Base-by-base conservation (phyloP, 352 stramenopile genomes). In the Pythium guiyangense region DNA sequence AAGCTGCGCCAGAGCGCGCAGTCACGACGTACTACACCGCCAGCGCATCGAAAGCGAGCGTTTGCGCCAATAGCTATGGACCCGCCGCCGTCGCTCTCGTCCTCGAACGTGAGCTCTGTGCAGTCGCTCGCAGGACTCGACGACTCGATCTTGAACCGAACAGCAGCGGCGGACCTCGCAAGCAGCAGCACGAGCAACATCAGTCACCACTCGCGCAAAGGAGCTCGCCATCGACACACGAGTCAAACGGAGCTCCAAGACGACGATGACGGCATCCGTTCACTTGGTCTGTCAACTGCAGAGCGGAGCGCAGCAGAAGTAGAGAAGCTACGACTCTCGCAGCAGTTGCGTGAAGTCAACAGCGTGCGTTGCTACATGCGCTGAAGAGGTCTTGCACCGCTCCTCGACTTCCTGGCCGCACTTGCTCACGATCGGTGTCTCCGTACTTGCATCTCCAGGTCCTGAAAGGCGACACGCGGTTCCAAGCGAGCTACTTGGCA, bases 271-370 rank as follows among this genome's bases (percentile, higher is more conserved):
- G 44, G 62, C 2, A 22, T 22, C 22, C 22, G 22, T 22, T 59
- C 58, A 11, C n/a, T 34, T 26, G 43, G 45, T 0, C 59, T 75
- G 15, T 80, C 74, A 25, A 74, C 73, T 18, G 49, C 68, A 6
- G 66, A 88, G 48, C 74, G 62, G 27, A 88, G 88, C 45, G 54
- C 73, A 20, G 77, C 64, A 3, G 74, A 88, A 65, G 62, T 88
- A 22, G 78, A 88, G 55, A 89, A 86, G 49, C 66, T 88, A 4
- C 62, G 66, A 4, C 65, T 89, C 45, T 84, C 80, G 3, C 80
- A 89, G 50, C 72, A 73, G 31, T 72, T 91, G 25, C 78, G 73
- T 3, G 74, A 91, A 69, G 71, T 89, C 31, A 88, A 91, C 51
- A 77, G 77, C 57, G 78, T 89, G 70, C 52, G 73, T 59, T 20